Base-by-base conservation (phyloP, 2,329 filamentous ascomycete genomes). In the Trichoderma polysporum region DNA sequence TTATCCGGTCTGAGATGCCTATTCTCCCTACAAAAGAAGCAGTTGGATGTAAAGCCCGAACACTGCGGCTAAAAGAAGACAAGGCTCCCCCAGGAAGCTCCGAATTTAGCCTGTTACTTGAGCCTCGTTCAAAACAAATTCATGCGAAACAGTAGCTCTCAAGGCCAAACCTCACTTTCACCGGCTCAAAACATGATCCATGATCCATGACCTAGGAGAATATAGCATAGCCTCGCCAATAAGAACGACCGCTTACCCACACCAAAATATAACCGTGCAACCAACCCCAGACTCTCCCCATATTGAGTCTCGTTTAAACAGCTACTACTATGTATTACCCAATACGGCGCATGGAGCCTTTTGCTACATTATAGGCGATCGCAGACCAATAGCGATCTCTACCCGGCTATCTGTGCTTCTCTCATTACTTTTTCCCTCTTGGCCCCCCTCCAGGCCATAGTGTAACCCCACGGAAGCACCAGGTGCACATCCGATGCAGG, bases 401-500 rank as follows among this genome's bases (percentile, higher is more conserved):
- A 5, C 33, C 19, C 19, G 19, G 45, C 50, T 2, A 56, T 37
- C 37, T 47, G 37, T 54, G 61, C 61, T 47, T 56, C 47, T 12
- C 19, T 25, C 50, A 22, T 37, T 50, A 35, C 29, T 37, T 37
- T 19, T 31, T 45, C 45, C 45, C 33, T 61, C n/a, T n/a, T n/a
- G n/a, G n/a, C n/a, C n/a, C 19, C 31, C 10, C 31, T 19, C 29
- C 29, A 13, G 13, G 10, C 33, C 41, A 35, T 56, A 27, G 22
- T 64, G 61, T 19, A 47, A 56, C 61, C 61, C 39, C 61, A 56
- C 61, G 61, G 61, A 64, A 56, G 62, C 53, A 56, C 12, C 4
- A 65, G 53, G 25, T 25, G 53, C 53, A 31, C 45, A 66, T 66
- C 62, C 62, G 53, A 33, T 66, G 62, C 62, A 66, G 53, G 35